Evolutionary conservation across 371 early-diverging fungal species (phyloP).

Genomic region (Mortierella sp.): DNA sequence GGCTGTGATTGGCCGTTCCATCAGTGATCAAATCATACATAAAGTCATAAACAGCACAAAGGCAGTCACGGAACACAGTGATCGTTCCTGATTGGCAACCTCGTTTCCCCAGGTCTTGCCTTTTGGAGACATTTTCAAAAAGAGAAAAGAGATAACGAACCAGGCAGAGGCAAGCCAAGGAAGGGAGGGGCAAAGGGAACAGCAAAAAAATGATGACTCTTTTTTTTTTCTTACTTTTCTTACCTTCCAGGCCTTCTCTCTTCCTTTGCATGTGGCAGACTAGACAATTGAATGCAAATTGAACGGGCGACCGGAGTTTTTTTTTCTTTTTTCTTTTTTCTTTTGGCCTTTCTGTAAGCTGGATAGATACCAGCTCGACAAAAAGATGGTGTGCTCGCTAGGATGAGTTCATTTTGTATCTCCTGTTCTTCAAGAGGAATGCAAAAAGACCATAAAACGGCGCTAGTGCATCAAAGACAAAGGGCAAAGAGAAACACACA

Average conservation of each 20-base stretch:
- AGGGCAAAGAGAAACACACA: too few relatives aligned
- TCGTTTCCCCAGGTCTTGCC: constrained; percentile 9
- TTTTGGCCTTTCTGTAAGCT: neutral
- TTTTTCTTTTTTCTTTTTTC: neutral
- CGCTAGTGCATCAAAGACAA: neutral
- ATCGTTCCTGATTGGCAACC: neutral
- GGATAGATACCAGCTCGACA: neutral
- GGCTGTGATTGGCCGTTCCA: neutral
- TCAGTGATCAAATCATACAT: too few relatives aligned
- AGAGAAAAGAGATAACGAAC: neutral
- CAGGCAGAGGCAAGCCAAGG: neutral
- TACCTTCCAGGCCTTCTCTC: neutral
- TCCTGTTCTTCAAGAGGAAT: neutral
- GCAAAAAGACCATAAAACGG: neutral
- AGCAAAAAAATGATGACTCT: constrained; percentile 4
- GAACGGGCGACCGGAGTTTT: constrained; percentile 3
- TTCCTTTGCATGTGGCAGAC: constrained; percentile 2
- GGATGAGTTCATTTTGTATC: neutral
- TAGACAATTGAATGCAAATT: neutral
- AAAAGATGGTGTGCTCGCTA: neutral
- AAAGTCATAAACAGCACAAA: neutral
- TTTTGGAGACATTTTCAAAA: neutral
- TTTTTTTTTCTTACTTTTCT: neutral
- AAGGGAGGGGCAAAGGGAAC: neutral
- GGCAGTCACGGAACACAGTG: neutral